Percentiles rank a stretch among this genome's conserved stretches.
These are phyloP conservation scores for Extremus antarcticus DNA, from an alignment of 495 filamentous ascomycete genomes.

Conservation along the genomic window DNA sequence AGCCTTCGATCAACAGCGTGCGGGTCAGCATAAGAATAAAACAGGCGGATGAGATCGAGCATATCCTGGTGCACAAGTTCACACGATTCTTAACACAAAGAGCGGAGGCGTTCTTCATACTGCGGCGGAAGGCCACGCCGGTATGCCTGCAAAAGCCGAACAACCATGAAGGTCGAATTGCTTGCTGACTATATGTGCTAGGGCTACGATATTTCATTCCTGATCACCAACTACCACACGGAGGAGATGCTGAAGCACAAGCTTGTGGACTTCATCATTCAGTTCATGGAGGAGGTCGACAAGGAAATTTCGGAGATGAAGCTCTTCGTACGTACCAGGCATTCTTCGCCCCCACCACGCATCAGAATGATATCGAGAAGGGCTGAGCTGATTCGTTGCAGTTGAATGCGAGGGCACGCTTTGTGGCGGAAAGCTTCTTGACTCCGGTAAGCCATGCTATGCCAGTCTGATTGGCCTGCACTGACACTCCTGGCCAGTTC, in stretches of 20 bases:
- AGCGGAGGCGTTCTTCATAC: constrained; percentile 94
- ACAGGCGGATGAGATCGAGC: constrained; percentile 97
- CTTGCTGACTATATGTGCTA: constrained; percentile 25
- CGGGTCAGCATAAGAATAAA: constrained; percentile 96
- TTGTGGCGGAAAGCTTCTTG: constrained; percentile 95
- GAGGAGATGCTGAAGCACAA: constrained; percentile 98
- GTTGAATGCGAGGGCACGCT: constrained; percentile 94
- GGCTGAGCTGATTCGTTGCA: constrained; percentile 26
- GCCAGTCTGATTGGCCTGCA: not conserved
- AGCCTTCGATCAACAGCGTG: constrained; percentile 91
- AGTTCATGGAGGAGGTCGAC: constrained; percentile 99
- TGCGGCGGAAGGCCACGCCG: constrained; percentile 90
- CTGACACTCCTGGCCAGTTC: constrained; percentile 13
- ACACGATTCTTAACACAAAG: constrained; percentile 90
- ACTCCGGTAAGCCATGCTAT: constrained; percentile 64
- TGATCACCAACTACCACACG: constrained; percentile 97
- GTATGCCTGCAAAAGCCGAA: constrained; percentile 34
- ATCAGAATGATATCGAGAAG: not conserved
- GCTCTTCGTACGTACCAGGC: constrained; percentile 62
- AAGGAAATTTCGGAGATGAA: constrained; percentile 99
- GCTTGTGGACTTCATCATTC: constrained; percentile 94
- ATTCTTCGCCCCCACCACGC: too few species aligned
- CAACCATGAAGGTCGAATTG: constrained; percentile 4
- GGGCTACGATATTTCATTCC: constrained; percentile 98
- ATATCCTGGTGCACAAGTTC: constrained; percentile 96